Percentiles rank a stretch among this genome's conserved stretches.
phyloP scores from a whole-genome alignment of 2,329 filamentous ascomycete genomes.

The Exophiala mesophila region DNA sequence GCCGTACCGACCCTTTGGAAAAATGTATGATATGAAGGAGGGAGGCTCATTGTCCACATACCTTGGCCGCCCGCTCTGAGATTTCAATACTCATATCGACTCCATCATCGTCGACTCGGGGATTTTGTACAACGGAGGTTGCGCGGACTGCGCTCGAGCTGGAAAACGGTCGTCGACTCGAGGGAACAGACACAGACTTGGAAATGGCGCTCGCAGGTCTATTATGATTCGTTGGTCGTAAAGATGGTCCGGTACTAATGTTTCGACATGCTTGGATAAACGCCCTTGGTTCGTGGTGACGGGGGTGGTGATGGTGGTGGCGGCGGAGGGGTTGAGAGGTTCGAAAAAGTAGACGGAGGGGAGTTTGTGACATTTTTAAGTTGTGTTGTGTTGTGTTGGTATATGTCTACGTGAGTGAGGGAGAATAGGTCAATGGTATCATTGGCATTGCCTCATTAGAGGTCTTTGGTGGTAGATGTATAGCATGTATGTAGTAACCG shows the following conservation, averaged over 20 bases:
- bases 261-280: conserved; percentile 22
- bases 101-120: conserved; percentile 73
- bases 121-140: conserved; percentile 56
- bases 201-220: not conserved
- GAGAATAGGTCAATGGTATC: too few relatives aligned
- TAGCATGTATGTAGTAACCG: too few relatives aligned
- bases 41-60: too few relatives aligned
- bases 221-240: not conserved
- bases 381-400: too few relatives aligned
- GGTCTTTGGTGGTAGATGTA: too few relatives aligned
- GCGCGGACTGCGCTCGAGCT: conserved; percentile 32
- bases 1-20: too few relatives aligned
- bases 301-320: conserved; percentile 15
- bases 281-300: too few relatives aligned
- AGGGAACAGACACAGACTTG: too few relatives aligned
- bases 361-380: conserved; percentile 19
- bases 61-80: conserved; percentile 73
- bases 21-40: too few relatives aligned
- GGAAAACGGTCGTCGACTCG: too few relatives aligned
- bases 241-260: conserved; percentile 6
- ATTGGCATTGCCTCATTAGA: too few relatives aligned
- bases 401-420: too few relatives aligned
- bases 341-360: conserved; percentile 29
- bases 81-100: conserved; percentile 80
- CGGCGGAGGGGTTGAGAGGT: conserved; percentile 22